Evolutionary conservation across 1,284 basidiomycete genomes (phyloP).

Genomic region (Psilocybe mexicana): DNA sequence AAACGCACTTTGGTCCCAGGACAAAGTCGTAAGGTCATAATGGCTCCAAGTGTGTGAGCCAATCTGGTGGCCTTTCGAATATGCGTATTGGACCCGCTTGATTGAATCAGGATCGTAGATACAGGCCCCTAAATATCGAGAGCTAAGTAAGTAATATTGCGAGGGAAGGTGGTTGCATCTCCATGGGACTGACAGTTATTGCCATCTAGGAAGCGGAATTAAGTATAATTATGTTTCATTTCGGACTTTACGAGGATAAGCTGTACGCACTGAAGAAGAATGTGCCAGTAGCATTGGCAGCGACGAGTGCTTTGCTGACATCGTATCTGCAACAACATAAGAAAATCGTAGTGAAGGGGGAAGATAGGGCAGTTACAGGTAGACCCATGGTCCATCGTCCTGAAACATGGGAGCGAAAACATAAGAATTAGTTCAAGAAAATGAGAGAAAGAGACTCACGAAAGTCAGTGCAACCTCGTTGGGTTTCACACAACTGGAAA

Average conservation of each 20-base stretch:
- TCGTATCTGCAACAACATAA: background rate
- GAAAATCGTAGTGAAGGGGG: background rate
- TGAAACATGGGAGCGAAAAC: background rate
- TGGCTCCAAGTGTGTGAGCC: slow-evolving; percentile 56
- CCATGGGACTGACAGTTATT: slow-evolving; percentile 4
- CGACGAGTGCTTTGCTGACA: slow-evolving; percentile 3
- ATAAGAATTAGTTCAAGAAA: background rate
- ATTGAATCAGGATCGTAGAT: slow-evolving; percentile 42
- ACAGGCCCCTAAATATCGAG: slow-evolving; percentile 36
- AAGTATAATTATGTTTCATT: background rate
- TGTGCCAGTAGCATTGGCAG: slow-evolving; percentile 3
- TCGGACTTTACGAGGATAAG: background rate
- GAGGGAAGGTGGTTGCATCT: background rate
- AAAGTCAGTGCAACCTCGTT: slow-evolving; percentile 6
- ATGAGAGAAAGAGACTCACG: background rate
- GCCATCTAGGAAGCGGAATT: background rate
- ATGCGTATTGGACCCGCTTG: slow-evolving; percentile 32
- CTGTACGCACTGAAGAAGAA: slow-evolving; percentile 7
- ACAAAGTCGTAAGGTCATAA: slow-evolving; percentile 40
- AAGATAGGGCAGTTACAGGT: background rate
- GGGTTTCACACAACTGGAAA: slow-evolving; percentile 1
- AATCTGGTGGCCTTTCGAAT: slow-evolving; percentile 43
- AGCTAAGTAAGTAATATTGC: background rate
- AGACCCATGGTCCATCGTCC: slow-evolving; percentile 2
- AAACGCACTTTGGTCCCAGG: slow-evolving; percentile 35